phyloP scores from a whole-genome alignment of 1,284 basidiomycete species.

The Boletus sp. region DNA sequence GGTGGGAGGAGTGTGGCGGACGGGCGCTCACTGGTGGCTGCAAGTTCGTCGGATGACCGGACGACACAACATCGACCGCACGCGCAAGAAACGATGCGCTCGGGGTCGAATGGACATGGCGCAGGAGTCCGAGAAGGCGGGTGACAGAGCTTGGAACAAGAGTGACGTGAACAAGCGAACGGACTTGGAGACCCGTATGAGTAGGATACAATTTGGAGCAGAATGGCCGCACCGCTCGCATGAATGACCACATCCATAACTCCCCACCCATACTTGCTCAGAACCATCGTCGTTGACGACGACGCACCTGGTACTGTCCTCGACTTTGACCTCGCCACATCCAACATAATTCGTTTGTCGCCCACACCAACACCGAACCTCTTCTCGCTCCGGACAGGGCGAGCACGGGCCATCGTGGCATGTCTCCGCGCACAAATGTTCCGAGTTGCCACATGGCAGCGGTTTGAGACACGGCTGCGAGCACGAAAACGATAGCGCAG shows the following conservation, averaged over 20 bases:
- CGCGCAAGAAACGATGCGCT: conserved; percentile 68
- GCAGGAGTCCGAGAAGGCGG: conserved; percentile 57
- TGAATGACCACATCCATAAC: conserved; percentile 58
- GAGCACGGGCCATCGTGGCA: conserved; percentile 77
- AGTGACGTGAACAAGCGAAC: conserved; percentile 76
- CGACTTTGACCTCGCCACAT: conserved; percentile 59
- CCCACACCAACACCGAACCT: conserved; percentile 74
- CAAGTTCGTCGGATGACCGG: conserved; percentile 41
- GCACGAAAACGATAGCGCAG: conserved; percentile 39
- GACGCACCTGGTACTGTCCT: conserved; percentile 20
- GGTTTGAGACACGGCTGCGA: conserved; percentile 56
- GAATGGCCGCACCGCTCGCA: conserved; percentile 53
- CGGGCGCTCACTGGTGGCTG: conserved; percentile 8
- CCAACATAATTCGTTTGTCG: conserved; percentile 53
- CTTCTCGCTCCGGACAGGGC: conserved; percentile 55
- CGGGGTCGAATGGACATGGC: conserved; percentile 72
- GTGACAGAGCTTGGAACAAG: conserved; percentile 68
- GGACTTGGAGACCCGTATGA: conserved; percentile 37
- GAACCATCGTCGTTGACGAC: conserved; percentile 17
- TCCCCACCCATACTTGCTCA: conserved; percentile 59
- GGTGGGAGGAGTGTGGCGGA: conserved; percentile 32
- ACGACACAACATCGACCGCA: conserved; percentile 60
- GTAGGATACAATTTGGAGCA: background rate
- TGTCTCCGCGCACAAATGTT: conserved; percentile 53
- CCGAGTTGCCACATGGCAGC: conserved; percentile 58